Base-by-base conservation (phyloP, 2,329 filamentous ascomycete genomes). In the Claviceps arundinis region DNA sequence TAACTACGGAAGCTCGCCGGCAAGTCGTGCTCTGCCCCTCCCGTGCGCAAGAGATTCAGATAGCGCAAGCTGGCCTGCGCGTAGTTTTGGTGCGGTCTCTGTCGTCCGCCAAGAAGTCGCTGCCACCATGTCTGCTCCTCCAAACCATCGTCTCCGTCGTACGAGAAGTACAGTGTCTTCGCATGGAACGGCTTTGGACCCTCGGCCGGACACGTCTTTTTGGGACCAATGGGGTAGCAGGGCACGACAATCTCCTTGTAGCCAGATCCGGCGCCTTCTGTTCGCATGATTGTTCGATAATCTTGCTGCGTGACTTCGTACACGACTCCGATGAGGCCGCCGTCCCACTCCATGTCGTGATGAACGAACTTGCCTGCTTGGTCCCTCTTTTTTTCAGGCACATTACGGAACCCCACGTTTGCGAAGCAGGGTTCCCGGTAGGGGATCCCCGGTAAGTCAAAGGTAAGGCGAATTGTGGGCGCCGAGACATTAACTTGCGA, bases 401-500 rank as follows among this genome's bases (percentile, higher is more conserved):
- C 57, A 63, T 81, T 74, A 47, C 84, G 79, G 50, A 75, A 74
- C 16, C 76, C 78, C 2, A 84, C 85, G 61, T 95, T 95, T 53
- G 89, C 89, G 65, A 97, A 96, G 66, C 91, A 95, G 0, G 93
- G 91, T 68, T 97, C 93, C 13, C 70, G 63, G 69, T 97, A 97
- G 0, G 93, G 87, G 1, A 96, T 62, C 1, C 89, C 91, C 0
- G 89, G 81, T 0, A 97, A 78, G 63, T 93, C 85, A 65, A 98
- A 96, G 6, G 83, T 87, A 50, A 98, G 73, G 48, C 79, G 75
- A 47, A 97, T 73, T 5, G 79, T 77, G 0, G 93, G 93, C 2
- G 89, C 88, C 5, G 85, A 78, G 7, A 95, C 91, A 62, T 89
- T 89, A 62, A 90, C 70, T 56, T 86, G 79, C 41, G 87, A 89